Percentiles rank a stretch among this genome's conserved stretches.
phyloP scores from a whole-genome alignment of 2,329 filamentous ascomycete genomes.

The Fusarium bactridioides region DNA sequence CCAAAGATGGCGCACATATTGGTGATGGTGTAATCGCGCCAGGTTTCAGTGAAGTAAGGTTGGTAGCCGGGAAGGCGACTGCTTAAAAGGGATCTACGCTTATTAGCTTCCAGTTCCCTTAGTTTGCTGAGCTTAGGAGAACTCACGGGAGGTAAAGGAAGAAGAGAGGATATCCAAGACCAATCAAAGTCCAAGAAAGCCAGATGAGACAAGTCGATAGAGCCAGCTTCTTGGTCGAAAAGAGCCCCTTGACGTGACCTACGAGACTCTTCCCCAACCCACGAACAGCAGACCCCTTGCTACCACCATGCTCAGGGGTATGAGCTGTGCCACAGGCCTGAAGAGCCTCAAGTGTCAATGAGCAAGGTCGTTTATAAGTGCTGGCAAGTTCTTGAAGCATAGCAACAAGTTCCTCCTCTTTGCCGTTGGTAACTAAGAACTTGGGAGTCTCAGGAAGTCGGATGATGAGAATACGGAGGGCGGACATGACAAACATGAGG shows the following conservation, averaged over 20 bases:
- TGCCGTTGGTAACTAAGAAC: not conserved
- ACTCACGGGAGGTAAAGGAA: constrained; percentile 73
- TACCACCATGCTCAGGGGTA: not conserved
- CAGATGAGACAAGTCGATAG: not conserved
- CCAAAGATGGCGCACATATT: not conserved
- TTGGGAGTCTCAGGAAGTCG: not conserved
- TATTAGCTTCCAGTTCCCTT: fast-evolving
- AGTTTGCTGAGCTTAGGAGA: fast-evolving
- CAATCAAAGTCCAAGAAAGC: constrained; percentile 58
- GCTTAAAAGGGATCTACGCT: not conserved
- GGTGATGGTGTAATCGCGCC: not conserved
- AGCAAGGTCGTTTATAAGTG: not conserved
- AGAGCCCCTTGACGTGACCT: not conserved
- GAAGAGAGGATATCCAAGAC: constrained; percentile 77
- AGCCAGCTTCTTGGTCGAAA: not conserved
- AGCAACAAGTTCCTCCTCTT: not conserved
- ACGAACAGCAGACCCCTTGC: not conserved
- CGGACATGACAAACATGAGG: not conserved
- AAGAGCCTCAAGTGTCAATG: not conserved
- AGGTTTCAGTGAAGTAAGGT: not conserved
- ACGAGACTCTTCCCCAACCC: not conserved
- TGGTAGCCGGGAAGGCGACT: not conserved
- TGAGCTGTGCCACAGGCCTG: not conserved
- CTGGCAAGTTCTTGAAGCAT: not conserved
- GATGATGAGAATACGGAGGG: not conserved